Percentiles rank a stretch among this genome's conserved stretches.
Conservation (phyloP, 257 asterid species). For the Capsicum rhomboideum region DNA sequence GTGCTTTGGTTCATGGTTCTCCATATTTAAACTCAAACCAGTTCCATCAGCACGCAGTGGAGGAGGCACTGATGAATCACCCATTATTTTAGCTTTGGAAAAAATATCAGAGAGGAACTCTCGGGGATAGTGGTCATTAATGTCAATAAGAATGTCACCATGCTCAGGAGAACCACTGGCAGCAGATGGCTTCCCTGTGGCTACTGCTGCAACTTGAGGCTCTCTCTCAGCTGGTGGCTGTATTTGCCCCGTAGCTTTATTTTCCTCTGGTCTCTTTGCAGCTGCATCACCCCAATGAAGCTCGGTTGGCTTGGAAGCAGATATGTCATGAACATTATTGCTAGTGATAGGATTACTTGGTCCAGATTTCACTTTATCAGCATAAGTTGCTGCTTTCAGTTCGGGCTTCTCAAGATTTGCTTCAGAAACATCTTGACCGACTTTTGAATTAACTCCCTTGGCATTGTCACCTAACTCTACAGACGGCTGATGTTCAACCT, state of each 20-base stretch:
- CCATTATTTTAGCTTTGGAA: conserved; percentile 43
- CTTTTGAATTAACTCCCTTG: conserved; percentile 18
- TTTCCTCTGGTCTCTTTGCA: conserved; percentile 21
- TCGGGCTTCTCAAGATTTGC: conserved; percentile 30
- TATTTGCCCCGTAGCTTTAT: conserved; percentile 18
- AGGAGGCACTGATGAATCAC: conserved; percentile 27
- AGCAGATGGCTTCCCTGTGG: conserved; percentile 30
- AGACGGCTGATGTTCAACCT: conserved; percentile 16
- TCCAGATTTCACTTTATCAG: conserved; percentile 28
- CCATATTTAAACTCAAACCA: conserved; percentile 64
- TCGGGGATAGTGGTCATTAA: conserved; percentile 76
- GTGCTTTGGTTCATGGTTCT: conserved; percentile 70
- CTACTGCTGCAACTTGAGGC: conserved; percentile 21
- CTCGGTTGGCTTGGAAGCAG: conserved; percentile 22
- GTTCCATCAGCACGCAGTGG: conserved; percentile 43
- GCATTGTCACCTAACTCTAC: conserved; percentile 19
- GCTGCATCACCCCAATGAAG: conserved; percentile 23
- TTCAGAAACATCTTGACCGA: conserved; percentile 21
- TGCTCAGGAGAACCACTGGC: conserved; percentile 33
- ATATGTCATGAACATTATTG: conserved; percentile 24
- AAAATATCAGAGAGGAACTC: conserved; percentile 79
- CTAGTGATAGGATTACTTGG: conserved; percentile 15
- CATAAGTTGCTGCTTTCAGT: conserved; percentile 18
- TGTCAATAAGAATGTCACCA: conserved; percentile 70
- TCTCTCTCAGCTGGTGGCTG: conserved; percentile 22